Evolutionary conservation across 108 stramenopile genomes (phyloP).

Genomic region (Cyclotella choctawhatcheeana): DNA sequence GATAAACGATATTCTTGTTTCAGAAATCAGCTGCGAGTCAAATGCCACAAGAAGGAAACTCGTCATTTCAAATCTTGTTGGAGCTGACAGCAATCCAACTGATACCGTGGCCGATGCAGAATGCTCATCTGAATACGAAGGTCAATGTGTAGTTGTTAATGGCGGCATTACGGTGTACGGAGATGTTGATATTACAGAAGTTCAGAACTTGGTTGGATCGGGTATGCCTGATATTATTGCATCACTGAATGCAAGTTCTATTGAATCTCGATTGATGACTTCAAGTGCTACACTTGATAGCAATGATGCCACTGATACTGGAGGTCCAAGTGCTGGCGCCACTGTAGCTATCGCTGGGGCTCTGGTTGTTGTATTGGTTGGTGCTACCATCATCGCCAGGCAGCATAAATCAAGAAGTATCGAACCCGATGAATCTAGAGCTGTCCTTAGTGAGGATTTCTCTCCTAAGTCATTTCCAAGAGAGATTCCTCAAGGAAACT

Average conservation of each 20-base stretch:
- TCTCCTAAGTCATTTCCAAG: not conserved
- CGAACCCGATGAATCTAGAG: not conserved
- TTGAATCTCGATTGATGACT: not conserved
- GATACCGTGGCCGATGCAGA: conserved; percentile 7
- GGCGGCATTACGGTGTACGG: conserved; percentile 22
- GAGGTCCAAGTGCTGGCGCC: not conserved
- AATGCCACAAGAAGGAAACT: not conserved
- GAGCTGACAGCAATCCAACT: conserved; percentile 23
- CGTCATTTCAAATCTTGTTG: conserved; percentile 11
- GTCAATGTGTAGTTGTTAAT: conserved; percentile 13
- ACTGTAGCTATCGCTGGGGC: conserved; percentile 21
- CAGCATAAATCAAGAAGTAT: not conserved
- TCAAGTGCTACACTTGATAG: conserved; percentile 7
- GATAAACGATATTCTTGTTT: conserved; percentile 4
- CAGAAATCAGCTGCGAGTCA: conserved; percentile 9
- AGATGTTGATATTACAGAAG: conserved; percentile 15
- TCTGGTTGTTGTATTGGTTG: conserved; percentile 9
- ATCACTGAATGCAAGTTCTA: not conserved
- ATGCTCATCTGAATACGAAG: conserved; percentile 6
- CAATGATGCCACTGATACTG: not conserved
- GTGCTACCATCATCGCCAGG: conserved; percentile 2
- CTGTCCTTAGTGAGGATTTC: not conserved
- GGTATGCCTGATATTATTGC: conserved; percentile 9
- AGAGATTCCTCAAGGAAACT: not conserved
- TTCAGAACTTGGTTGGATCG: not conserved